These are phyloP conservation scores for Septoria linicola DNA, from an alignment of 2,329 filamentous ascomycete species.

Conservation along the genomic window DNA sequence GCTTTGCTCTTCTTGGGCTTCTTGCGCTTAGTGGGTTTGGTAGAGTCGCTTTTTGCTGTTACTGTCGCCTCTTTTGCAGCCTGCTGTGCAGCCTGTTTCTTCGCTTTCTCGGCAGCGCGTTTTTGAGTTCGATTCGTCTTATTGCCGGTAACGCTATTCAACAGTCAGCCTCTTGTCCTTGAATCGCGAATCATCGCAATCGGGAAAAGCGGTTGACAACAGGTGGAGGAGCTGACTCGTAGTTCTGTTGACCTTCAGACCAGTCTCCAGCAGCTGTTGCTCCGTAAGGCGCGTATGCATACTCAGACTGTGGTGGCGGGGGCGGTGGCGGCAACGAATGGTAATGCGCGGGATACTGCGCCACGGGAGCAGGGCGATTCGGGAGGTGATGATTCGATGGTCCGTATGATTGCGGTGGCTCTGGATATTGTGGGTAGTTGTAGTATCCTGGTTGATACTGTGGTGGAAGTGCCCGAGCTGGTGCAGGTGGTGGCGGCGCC, in stretches of 20 bases:
- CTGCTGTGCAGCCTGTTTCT: background rate
- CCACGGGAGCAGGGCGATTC: background rate
- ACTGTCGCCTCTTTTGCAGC: conserved; percentile 4
- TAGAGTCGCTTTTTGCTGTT: background rate
- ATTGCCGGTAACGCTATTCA: conserved; percentile 3
- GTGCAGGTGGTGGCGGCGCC: background rate
- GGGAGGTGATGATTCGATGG: conserved; percentile 5
- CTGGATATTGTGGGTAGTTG: conserved; percentile 6
- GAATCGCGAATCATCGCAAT: conserved; percentile 1
- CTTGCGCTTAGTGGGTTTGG: background rate
- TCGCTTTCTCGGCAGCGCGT: background rate
- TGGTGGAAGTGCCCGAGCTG: background rate
- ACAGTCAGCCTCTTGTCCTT: conserved; percentile 13
- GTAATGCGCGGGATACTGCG: background rate
- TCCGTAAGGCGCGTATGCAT: conserved; percentile 10
- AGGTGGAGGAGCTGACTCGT: conserved; percentile 12
- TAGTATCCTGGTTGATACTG: conserved; percentile 1
- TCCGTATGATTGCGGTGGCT: conserved; percentile 1
- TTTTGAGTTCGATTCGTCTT: background rate
- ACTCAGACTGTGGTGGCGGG: conserved; percentile 12
- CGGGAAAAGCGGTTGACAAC: conserved; percentile 13
- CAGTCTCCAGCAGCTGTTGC: conserved; percentile 14
- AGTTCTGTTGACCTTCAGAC: conserved; percentile 9
- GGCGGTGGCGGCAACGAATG: background rate
- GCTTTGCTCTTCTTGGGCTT: conserved; percentile 12